A percentile compares a stretch with the other conserved stretches of the same genome.
phyloP scores from a whole-genome alignment of 2,329 filamentous ascomycete species.

The Knoxdaviesia capensis region DNA sequence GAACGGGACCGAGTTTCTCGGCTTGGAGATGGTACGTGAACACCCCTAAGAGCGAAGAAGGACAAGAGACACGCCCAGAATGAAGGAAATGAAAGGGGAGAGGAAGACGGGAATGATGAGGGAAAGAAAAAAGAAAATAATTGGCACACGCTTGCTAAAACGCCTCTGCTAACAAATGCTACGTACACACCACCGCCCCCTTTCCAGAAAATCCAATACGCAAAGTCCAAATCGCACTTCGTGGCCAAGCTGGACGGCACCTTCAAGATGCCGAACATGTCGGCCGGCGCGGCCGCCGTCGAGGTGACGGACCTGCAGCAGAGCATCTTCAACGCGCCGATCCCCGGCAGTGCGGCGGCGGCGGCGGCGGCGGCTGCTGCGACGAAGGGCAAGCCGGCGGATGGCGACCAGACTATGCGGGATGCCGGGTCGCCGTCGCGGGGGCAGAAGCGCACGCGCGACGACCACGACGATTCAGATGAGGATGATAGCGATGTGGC shows the following conservation, averaged over 20 bases:
- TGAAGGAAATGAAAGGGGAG: no score
- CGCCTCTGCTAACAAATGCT: no score
- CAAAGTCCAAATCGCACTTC: conserved; percentile 71
- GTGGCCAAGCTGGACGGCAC: conserved; percentile 85
- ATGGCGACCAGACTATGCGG: conserved; percentile 25
- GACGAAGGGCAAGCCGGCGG: conserved; percentile 26
- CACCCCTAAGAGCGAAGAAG: not conserved
- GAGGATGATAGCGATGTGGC: conserved; percentile 49
- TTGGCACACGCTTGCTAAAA: no score
- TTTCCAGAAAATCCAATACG: conserved; percentile 68
- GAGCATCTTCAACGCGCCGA: conserved; percentile 56
- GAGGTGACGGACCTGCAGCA: conserved; percentile 57
- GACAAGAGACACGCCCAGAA: conserved; percentile 1
- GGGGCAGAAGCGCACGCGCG: conserved; percentile 51
- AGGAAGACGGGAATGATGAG: no score
- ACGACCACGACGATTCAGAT: conserved; percentile 46
- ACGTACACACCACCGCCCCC: not conserved
- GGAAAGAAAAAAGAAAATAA: no score
- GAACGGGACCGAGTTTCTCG: conserved; percentile 72
- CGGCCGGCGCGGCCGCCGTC: conserved; percentile 29
- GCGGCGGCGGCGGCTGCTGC: conserved; percentile 18
- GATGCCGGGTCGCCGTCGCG: conserved; percentile 30
- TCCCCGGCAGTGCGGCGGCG: conserved; percentile 26
- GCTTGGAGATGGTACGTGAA: conserved; percentile 55
- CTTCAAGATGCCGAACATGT: conserved; percentile 46